Base-by-base conservation (phyloP, 495 filamentous ascomycete genomes). In the Xylaria sp. region DNA sequence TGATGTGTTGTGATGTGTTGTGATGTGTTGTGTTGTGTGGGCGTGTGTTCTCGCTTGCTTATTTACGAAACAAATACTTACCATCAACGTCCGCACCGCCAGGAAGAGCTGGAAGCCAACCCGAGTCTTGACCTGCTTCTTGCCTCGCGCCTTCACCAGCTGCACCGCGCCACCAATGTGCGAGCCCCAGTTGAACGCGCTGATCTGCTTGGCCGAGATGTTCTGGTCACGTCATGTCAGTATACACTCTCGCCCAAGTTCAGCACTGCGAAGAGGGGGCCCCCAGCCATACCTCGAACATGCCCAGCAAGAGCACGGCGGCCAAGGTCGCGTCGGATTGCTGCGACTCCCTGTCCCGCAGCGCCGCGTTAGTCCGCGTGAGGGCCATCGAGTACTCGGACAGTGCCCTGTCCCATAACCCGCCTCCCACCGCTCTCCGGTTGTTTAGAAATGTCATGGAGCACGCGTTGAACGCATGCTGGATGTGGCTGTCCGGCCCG, bases 271-370 rank as follows among this genome's bases (percentile, higher is more conserved):
- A 59, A 14, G 57, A 15, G 12, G 21, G 21, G n/a, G n/a, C n/a
- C n/a, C n/a, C n/a, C 50, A 11, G 5, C 78, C 80, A 50, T 72
- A 90, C 88, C 84, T 92, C 90, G 68, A 88, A 92, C n/a, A 89
- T 84, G 0, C 87, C 88, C 53, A 92, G 79, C 35, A 91, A 74
- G 48, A 93, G 78, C 29, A 92, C 86, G 0, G 89, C 82, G 35
- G 89, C 86, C n/a, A 93, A 76, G 15, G 88, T 87, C 48, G 84
- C 81, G 69, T 92, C 88, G 26, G 85, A 78, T 69, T 72, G 77
- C 58, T 83, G 81, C 50, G 82, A 77, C 12, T 82, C 73, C 33
- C 85, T 84, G 37, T 85, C 81, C 58, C 83, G 78, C 46, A 93
- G 78, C 0, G 89, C 86, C 0, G 80, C 67, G 58, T 89, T 86